Evolutionary conservation across 441 rosid genomes (phyloP).

Genomic region (Corymbia citriodora): DNA sequence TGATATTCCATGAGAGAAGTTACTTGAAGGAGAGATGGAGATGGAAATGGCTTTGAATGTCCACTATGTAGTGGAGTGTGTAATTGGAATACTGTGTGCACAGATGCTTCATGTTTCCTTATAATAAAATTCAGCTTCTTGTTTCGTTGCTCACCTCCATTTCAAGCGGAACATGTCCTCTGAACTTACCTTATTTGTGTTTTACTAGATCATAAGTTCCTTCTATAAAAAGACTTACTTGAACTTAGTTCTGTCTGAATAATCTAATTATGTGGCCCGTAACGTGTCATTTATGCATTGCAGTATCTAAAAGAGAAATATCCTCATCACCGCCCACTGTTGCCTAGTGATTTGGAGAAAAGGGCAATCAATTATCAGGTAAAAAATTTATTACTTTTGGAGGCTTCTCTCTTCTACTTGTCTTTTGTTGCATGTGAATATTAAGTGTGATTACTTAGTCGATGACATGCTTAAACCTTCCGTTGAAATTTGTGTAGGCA

Average conservation of each 20-base stretch:
- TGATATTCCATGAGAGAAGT: neutral
- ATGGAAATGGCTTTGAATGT: neutral
- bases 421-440: no score
- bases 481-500: no score
- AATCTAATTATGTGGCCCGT: neutral
- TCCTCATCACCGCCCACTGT: constrained; percentile 49
- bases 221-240: no score
- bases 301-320: constrained; percentile 82
- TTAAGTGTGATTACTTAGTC: no score
- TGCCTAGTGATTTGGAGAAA: constrained; percentile 52
- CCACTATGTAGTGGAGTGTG: neutral
- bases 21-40: neutral
- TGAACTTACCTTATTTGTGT: no score
- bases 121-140: neutral
- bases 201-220: no score
- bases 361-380: constrained; percentile 70
- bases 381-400: neutral
- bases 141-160: neutral
- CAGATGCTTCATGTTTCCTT: neutral
- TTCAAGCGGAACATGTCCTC: neutral
- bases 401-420: neutral
- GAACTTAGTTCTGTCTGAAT: no score
- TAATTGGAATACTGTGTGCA: neutral
- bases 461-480: no score
- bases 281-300: neutral